Percentiles rank a stretch among this genome's conserved stretches.
Evolutionary conservation across 768 basidiomycete genomes (phyloP).

Genomic region (Auriscalpium vulgare): DNA sequence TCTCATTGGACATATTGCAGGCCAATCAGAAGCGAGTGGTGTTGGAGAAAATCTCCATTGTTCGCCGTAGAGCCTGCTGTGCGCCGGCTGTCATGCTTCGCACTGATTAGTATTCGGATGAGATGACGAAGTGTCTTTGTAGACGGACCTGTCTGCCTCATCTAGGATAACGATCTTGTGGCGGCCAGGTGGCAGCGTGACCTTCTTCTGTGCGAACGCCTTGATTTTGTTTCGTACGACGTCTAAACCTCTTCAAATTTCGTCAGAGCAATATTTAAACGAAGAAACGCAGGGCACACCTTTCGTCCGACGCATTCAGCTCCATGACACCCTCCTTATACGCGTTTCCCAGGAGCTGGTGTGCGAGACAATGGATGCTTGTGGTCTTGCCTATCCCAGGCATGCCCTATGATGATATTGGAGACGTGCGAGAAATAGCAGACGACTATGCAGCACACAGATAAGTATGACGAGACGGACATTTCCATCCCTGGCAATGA

Average conservation of each 20-base stretch:
- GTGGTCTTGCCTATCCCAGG: conserved; percentile 99
- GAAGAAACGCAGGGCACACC: conserved; percentile 39
- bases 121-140: not conserved
- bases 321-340: conserved; percentile 98
- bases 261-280: not conserved
- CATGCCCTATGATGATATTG: conserved; percentile 60
- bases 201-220: conserved; percentile 95
- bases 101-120: not conserved
- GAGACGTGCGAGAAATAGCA: not conserved
- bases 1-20: conserved; percentile 99
- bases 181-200: conserved; percentile 89
- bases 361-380: conserved; percentile 93
- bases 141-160: conserved; percentile 86
- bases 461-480: conserved; percentile 98
- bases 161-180: conserved; percentile 98
- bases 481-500: conserved; percentile 94
- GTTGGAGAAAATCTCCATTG: conserved; percentile 99
- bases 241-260: conserved; percentile 76
- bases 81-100: conserved; percentile 94
- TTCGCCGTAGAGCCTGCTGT: conserved; percentile 93
- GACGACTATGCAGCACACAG: conserved; percentile 39
- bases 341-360: conserved; percentile 90
- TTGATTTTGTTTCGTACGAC: conserved; percentile 99
- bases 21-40: conserved; percentile 97
- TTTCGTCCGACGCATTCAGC: conserved; percentile 91